Conservation (phyloP, 202 grass and related monocot genomes). For the Zoysia matrella region DNA sequence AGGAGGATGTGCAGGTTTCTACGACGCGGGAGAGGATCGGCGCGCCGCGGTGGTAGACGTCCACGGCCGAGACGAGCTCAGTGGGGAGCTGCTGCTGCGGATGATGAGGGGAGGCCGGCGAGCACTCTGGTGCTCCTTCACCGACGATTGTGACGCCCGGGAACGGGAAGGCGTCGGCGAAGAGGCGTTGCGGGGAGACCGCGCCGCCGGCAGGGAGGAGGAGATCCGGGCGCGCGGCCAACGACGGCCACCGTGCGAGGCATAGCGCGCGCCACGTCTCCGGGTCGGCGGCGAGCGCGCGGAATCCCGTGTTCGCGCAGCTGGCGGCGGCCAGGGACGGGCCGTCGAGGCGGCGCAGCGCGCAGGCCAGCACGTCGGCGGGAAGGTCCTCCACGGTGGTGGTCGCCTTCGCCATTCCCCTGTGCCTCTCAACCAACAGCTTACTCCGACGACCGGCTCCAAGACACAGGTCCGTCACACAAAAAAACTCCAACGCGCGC, state of each 20-base stretch:
- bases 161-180: slow-evolving; percentile 80
- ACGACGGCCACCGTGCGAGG: slow-evolving; percentile 68
- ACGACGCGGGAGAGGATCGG: slow-evolving; percentile 60
- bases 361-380: slow-evolving; percentile 71
- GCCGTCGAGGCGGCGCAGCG: slow-evolving; percentile 75
- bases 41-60: slow-evolving; percentile 58
- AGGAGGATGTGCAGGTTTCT: slow-evolving; percentile 50
- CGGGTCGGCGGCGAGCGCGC: slow-evolving; percentile 60
- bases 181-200: slow-evolving; percentile 51
- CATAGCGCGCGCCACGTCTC: slow-evolving; percentile 81
- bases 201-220: not conserved
- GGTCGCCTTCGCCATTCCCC: not conserved
- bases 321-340: slow-evolving; percentile 66
- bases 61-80: slow-evolving; percentile 75
- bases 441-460: not conserved
- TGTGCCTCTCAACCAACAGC: too few species aligned
- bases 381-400: slow-evolving; percentile 77
- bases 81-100: slow-evolving; percentile 26
- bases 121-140: too few species aligned
- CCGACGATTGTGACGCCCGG: slow-evolving; percentile 22
- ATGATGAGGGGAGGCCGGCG: slow-evolving; percentile 30
- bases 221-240: slow-evolving; percentile 1
- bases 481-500: not conserved
- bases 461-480: not conserved
- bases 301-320: slow-evolving; percentile 60